phyloP scores from a whole-genome alignment of 768 basidiomycete species.

The Serendipita sp. region DNA sequence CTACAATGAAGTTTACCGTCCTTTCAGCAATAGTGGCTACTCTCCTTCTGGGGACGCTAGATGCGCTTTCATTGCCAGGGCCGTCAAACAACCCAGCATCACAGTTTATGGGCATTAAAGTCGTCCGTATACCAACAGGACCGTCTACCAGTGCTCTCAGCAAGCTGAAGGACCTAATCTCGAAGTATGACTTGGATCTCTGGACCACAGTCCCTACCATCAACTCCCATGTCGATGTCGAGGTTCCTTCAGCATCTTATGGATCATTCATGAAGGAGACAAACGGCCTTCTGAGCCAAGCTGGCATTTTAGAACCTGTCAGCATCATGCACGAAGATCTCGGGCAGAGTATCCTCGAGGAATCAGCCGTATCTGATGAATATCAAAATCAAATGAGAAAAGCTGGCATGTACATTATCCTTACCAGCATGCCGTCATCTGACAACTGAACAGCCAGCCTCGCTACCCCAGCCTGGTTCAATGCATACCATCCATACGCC shows the following conservation, averaged over 20 bases:
- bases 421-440: neutral
- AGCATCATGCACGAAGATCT: conserved; percentile 2
- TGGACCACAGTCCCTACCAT: neutral
- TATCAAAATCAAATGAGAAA: neutral
- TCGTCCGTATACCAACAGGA: neutral
- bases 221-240: conserved; percentile 4
- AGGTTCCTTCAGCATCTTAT: neutral
- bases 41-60: too few relatives aligned
- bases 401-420: neutral
- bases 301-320: conserved; percentile 4
- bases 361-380: neutral
- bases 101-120: neutral
- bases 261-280: neutral
- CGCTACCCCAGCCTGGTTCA: conserved; percentile 2
- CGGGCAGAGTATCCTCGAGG: neutral
- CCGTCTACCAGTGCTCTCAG: neutral
- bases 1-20: too few relatives aligned
- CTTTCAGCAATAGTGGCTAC: too few relatives aligned
- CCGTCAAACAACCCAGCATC: neutral
- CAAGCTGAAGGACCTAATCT: neutral
- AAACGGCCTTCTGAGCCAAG: neutral
- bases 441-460: neutral
- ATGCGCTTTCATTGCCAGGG: neutral
- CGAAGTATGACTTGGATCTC: neutral
- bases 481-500: conserved; percentile 1